These are phyloP conservation scores for Boletales sp. DNA, from an alignment of 768 basidiomycete species.

Conservation along the genomic window DNA sequence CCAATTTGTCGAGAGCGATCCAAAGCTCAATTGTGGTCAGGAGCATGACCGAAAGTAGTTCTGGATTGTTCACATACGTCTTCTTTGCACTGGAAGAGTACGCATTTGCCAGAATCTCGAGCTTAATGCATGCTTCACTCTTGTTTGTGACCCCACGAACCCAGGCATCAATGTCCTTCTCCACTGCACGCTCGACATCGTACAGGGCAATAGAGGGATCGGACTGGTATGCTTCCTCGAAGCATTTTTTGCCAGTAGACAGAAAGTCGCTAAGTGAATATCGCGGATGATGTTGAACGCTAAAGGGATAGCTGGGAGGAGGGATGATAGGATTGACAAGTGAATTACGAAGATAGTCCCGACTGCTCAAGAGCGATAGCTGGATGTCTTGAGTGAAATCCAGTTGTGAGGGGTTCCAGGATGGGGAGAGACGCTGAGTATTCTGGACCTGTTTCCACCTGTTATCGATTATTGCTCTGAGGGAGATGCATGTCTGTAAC, in stretches of 20 bases:
- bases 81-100: constrained; percentile 26
- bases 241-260: constrained; percentile 9
- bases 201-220: constrained; percentile 23
- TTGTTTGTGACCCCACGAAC: constrained; percentile 16
- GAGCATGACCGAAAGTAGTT: constrained; percentile 37
- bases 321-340: background rate
- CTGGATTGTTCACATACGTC: constrained; percentile 34
- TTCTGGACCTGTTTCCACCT: constrained; percentile 34
- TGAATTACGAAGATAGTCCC: constrained; percentile 23
- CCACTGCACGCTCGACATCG: constrained; percentile 37
- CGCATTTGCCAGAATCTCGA: constrained; percentile 25
- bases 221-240: constrained; percentile 4
- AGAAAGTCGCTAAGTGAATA: constrained; percentile 18
- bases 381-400: constrained; percentile 29
- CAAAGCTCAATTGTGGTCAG: constrained; percentile 47
- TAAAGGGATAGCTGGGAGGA: constrained; percentile 6
- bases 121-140: constrained; percentile 20
- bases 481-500: constrained; percentile 27
- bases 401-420: constrained; percentile 29
- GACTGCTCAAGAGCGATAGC: constrained; percentile 31
- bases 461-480: constrained; percentile 21
- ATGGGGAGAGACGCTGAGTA: constrained; percentile 19
- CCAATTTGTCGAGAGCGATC: constrained; percentile 42
- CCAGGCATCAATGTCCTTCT: constrained; percentile 33
- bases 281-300: background rate